Base-by-base conservation (phyloP, 2,329 filamentous ascomycete genomes). In the Calonectria pteridis region DNA sequence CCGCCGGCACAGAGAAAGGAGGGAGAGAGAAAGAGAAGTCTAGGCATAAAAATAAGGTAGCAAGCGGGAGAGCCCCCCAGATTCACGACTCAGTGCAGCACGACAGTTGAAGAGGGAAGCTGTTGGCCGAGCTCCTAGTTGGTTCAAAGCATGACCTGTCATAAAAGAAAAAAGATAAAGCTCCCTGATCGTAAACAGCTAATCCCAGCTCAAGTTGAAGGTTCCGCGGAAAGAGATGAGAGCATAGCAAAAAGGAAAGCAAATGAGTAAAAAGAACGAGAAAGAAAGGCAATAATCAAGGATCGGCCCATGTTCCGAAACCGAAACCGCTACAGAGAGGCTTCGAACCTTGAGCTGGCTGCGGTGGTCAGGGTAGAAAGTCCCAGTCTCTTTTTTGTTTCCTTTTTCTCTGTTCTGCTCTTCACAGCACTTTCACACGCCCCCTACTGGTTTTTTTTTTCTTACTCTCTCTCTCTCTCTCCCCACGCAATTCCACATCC, bases 291-390 rank as follows among this genome's bases (percentile, higher is more conserved):
- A 65, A 46, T 40, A 46, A 35, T 40, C 40, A 43, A 62, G 55
- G 55, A 40, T 18, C 55, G 55, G 35, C 33, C 35, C 55, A 62
- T 62, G 55, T 33, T 40, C 33, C 55, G 55, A 59, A 33, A 18
- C 55, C 55, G 6, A 62, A 62, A 62, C 55, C 55, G 55, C 55
- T 62, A 40, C 35, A 62, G 55, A 62, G 31, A 62, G 35, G 55
- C 55, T 33, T 62, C 55, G 55, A 62, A 62, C 55, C 55, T 62
- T 62, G 55, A 40, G 55, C 55, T 62, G 55, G n/a, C 55, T 62
- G 23, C n/a, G 35, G 55, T 37, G 26, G 55, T 20, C 33, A 23
- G 26, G 28, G 16, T 26, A 62, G 31, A 58, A 62, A 62, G 35
- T 62, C 40, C 55, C 55, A 62, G 55, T 62, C 23, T 37, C 35